phyloP scores from a whole-genome alignment of 225 moss, liverwort and hornwort genomes.

The Antitrichia curtipendula region DNA sequence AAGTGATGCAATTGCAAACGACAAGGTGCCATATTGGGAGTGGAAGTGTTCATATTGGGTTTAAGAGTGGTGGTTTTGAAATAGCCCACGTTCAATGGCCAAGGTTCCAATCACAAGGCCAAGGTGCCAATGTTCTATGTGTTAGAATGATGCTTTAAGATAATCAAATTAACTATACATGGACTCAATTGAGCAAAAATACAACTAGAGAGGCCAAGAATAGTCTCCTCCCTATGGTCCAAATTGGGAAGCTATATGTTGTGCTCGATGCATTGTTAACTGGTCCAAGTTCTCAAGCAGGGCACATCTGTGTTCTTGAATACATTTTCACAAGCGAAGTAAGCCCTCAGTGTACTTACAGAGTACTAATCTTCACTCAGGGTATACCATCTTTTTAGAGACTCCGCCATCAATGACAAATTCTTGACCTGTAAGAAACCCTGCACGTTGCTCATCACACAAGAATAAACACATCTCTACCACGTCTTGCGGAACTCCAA shows the following conservation, averaged over 20 bases:
- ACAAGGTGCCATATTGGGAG: too few relatives aligned
- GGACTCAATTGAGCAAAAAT: not conserved
- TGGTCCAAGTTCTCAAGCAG: conserved; percentile 26
- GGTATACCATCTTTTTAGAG: conserved; percentile 53
- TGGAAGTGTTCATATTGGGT: not conserved
- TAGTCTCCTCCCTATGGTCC: not conserved
- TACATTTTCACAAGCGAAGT: not conserved
- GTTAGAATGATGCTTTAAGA: not conserved
- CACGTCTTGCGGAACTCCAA: conserved; percentile 40
- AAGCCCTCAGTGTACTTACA: not conserved
- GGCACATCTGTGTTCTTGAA: conserved; percentile 1
- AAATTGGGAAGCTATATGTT: not conserved
- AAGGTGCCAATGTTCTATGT: not conserved
- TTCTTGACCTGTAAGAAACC: conserved; percentile 56
- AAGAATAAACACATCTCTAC: conserved; percentile 49
- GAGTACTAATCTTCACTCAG: not conserved
- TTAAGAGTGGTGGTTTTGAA: not conserved
- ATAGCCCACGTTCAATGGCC: not conserved
- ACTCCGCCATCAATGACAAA: conserved; percentile 60
- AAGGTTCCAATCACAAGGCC: not conserved
- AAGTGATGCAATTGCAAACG: not conserved
- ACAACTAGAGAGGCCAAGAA: not conserved
- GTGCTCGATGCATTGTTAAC: not conserved
- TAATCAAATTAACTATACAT: not conserved
- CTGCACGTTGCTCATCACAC: conserved; percentile 41